These are phyloP conservation scores for Stylonectria norvegica DNA, from an alignment of 2,329 filamentous ascomycete genomes.

Conservation along the genomic window DNA sequence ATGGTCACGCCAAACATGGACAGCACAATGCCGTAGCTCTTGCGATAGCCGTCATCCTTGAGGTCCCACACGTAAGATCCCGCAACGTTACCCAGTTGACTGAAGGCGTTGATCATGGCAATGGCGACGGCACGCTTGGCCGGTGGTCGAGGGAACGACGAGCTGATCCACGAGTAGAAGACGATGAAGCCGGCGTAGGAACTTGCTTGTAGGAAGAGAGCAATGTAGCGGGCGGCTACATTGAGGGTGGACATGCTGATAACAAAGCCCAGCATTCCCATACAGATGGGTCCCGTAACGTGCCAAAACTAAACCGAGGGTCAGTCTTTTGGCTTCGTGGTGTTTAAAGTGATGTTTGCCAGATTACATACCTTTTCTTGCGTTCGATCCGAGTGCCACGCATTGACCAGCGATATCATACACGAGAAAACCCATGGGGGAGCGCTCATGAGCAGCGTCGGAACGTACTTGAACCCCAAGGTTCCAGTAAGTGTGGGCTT, in stretches of 20 bases:
- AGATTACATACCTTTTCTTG: constrained; percentile 46
- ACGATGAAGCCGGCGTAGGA: constrained; percentile 58
- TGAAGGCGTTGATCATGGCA: constrained; percentile 57
- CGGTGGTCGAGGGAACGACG: constrained; percentile 55
- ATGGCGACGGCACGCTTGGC: constrained; percentile 60
- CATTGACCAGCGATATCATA: constrained; percentile 52
- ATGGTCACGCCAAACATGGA: constrained; percentile 62
- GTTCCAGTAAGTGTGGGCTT: constrained; percentile 51
- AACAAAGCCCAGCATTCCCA: constrained; percentile 55
- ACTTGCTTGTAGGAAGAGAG: constrained; percentile 56
- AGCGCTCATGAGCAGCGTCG: constrained; percentile 53
- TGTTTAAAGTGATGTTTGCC: not conserved
- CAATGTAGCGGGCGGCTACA: constrained; percentile 55
- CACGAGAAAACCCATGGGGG: constrained; percentile 59
- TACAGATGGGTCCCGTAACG: constrained; percentile 49
- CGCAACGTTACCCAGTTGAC: constrained; percentile 56
- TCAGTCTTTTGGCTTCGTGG: constrained; percentile 2
- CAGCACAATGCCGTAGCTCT: constrained; percentile 62
- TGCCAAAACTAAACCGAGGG: constrained; percentile 50
- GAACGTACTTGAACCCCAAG: constrained; percentile 50
- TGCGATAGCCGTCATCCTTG: constrained; percentile 56
- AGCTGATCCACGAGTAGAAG: constrained; percentile 57
- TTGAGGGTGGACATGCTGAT: constrained; percentile 58
- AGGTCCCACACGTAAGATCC: constrained; percentile 63
- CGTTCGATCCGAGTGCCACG: constrained; percentile 54